Conservation (phyloP, 75 land plant genomes). For the Picea glauca region DNA sequence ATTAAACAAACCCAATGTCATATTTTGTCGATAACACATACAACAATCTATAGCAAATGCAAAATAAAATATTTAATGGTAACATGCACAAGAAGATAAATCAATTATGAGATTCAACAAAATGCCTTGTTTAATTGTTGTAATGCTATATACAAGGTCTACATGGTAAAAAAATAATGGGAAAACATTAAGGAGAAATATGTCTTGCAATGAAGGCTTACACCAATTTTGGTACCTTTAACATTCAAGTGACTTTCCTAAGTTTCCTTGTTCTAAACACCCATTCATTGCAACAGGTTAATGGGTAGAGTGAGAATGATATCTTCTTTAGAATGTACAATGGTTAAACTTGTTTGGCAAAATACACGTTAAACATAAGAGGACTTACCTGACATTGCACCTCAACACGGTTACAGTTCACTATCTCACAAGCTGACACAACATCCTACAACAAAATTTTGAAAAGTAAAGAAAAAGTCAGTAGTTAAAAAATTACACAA, state of each 20-base stretch:
- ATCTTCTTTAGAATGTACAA: neutral
- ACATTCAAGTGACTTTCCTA: neutral
- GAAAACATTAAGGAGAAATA: neutral
- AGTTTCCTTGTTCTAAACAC: neutral
- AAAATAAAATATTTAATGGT: neutral
- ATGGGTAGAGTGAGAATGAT: neutral
- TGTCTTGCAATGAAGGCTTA: neutral
- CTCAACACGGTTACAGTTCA: constrained; percentile 92
- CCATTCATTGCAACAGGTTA: neutral
- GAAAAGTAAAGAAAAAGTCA: constrained; percentile 7
- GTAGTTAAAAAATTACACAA: neutral
- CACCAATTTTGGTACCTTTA: neutral
- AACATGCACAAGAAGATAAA: neutral
- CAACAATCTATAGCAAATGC: neutral
- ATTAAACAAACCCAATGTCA: neutral
- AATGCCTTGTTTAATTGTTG: neutral
- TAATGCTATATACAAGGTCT: neutral
- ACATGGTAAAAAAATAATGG: neutral
- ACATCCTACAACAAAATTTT: constrained; percentile 61
- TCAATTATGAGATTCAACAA: neutral
- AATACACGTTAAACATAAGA: neutral
- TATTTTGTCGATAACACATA: neutral
- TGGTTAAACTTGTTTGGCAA: neutral
- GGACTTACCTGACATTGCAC: constrained; percentile 89
- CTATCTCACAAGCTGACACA: constrained; percentile 97